These are phyloP conservation scores for Domatiomyces catenatus DNA, from an alignment of 2,329 filamentous ascomycete genomes.

Conservation along the genomic window DNA sequence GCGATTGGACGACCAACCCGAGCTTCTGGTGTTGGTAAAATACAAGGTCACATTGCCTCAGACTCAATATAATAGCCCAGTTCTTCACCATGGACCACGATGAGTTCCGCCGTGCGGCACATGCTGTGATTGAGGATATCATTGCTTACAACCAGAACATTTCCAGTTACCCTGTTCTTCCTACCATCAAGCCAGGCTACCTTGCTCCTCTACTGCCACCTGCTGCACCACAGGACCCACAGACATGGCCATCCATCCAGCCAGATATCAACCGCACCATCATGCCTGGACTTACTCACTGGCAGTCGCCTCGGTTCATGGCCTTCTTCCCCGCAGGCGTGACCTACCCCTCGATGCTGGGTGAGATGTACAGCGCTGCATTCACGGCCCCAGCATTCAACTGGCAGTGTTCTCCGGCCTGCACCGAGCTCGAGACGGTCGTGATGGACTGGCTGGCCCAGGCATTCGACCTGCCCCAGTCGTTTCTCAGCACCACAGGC, in stretches of 20 bases:
- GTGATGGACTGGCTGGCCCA: slow-evolving; percentile 83
- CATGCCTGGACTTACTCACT: slow-evolving; percentile 83
- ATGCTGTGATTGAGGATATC: slow-evolving; percentile 70
- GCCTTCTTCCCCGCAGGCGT: slow-evolving; percentile 80
- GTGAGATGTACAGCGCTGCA: slow-evolving; percentile 79
- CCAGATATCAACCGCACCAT: slow-evolving; percentile 74
- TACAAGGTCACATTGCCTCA: background rate
- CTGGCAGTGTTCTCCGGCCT: slow-evolving; percentile 85
- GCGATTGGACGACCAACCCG: no score
- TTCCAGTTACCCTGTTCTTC: slow-evolving; percentile 53
- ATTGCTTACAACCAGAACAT: slow-evolving; percentile 70
- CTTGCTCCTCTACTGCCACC: slow-evolving; percentile 63
- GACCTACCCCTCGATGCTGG: slow-evolving; percentile 70
- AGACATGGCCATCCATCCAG: slow-evolving; percentile 61
- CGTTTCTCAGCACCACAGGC: slow-evolving; percentile 56
- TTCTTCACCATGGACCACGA: slow-evolving; percentile 51
- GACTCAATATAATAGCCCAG: background rate
- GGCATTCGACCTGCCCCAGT: slow-evolving; percentile 55
- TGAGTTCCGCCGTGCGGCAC: slow-evolving; percentile 62
- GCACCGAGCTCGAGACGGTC: slow-evolving; percentile 85
- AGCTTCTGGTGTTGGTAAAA: no score
- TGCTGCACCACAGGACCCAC: slow-evolving; percentile 51
- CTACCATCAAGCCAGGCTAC: slow-evolving; percentile 70
- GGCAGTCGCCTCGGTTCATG: slow-evolving; percentile 90
- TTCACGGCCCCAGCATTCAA: slow-evolving; percentile 91